A percentile compares a stretch with the other conserved stretches of the same genome.
Conservation (phyloP, 2,329 filamentous ascomycete genomes). For the Penicillium sp. region DNA sequence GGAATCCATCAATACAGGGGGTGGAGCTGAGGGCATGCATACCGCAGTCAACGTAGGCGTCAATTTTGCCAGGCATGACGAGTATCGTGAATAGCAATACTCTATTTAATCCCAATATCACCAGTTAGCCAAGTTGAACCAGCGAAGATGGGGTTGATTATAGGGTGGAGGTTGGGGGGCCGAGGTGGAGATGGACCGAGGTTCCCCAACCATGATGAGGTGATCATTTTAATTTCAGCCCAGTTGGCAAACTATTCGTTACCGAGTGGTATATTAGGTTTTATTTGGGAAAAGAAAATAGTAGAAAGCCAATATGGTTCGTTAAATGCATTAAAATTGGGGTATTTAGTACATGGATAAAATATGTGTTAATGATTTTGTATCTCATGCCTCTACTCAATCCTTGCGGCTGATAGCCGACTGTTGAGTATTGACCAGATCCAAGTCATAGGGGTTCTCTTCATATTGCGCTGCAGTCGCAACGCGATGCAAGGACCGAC, state of each 20-base stretch:
- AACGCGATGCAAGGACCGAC: slow-evolving; percentile 18
- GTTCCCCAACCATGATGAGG: slow-evolving; percentile 22
- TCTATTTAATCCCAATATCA: neutral
- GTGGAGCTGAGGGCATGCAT: neutral
- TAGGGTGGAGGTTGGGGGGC: slow-evolving; percentile 6
- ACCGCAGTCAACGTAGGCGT: slow-evolving; percentile 26
- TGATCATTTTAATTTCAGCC: slow-evolving; percentile 17
- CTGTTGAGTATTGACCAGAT: slow-evolving; percentile 43
- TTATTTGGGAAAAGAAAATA: neutral
- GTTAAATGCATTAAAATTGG: neutral
- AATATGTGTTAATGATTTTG: neutral
- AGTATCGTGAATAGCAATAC: neutral
- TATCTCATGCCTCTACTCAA: neutral
- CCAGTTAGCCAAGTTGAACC: neutral
- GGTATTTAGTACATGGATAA: neutral
- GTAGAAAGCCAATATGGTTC: neutral
- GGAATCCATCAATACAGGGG: neutral
- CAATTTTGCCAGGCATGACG: slow-evolving; percentile 24
- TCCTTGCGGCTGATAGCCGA: slow-evolving; percentile 22
- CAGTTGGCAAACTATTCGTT: neutral
- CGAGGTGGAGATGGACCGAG: slow-evolving; percentile 23
- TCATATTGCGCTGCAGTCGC: slow-evolving; percentile 35
- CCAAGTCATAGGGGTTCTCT: slow-evolving; percentile 45
- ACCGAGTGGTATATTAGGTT: neutral
- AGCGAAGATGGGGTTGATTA: slow-evolving; percentile 5